phyloP scores from a whole-genome alignment of 1,284 basidiomycete species.

The Cryptococcus sp. region DNA sequence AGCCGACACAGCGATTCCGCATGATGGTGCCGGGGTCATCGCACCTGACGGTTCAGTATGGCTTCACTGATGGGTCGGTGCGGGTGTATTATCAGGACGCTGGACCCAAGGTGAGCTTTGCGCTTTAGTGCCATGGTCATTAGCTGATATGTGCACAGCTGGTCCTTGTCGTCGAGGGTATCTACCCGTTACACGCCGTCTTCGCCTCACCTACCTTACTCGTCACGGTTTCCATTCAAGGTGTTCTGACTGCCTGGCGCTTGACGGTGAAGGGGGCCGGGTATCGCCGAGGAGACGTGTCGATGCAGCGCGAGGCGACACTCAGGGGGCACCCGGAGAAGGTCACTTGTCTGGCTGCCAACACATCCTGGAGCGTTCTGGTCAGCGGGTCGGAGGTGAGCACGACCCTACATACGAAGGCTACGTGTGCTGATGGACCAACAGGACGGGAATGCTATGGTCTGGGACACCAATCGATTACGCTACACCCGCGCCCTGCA shows the following conservation, averaged over 20 bases:
- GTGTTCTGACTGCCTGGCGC: constrained; percentile 74
- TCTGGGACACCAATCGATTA: constrained; percentile 88
- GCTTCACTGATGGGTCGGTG: constrained; percentile 43
- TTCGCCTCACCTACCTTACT: constrained; percentile 70
- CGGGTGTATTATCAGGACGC: constrained; percentile 48
- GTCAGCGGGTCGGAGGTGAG: constrained; percentile 69
- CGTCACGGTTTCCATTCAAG: constrained; percentile 71
- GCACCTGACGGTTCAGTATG: constrained; percentile 41
- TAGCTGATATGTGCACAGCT: constrained; percentile 52
- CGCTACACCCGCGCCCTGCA: constrained; percentile 71
- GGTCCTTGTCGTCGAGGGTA: constrained; percentile 69
- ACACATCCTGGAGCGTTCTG: constrained; percentile 74
- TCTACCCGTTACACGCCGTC: constrained; percentile 66
- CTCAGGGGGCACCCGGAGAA: constrained; percentile 70
- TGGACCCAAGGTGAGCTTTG: constrained; percentile 58
- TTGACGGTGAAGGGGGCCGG: constrained; percentile 47
- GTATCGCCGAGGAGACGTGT: constrained; percentile 31
- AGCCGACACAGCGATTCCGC: constrained; percentile 25
- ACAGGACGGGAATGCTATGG: constrained; percentile 70
- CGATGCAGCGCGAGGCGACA: constrained; percentile 61
- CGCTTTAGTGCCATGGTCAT: not conserved
- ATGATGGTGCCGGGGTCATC: constrained; percentile 22
- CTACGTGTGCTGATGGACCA: not conserved
- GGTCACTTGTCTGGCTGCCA: constrained; percentile 69
- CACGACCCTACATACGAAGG: not conserved